Evolutionary conservation across 139 green algal species (phyloP).

Genomic region (Chlamydomonas sphaeroides): DNA sequence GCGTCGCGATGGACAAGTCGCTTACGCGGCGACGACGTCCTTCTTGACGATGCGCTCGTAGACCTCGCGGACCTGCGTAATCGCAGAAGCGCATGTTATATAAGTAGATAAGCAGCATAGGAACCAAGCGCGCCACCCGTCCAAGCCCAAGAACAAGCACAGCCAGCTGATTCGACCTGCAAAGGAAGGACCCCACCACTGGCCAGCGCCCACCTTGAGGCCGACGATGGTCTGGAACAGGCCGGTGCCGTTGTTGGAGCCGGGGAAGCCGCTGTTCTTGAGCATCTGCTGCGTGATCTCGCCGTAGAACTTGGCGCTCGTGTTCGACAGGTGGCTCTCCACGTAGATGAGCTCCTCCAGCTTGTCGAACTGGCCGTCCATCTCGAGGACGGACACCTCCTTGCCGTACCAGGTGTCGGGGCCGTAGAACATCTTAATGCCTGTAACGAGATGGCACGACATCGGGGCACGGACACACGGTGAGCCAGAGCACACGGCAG

Average conservation of each 20-base stretch:
- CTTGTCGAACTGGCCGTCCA: slow-evolving; percentile 99
- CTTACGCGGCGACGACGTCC: slow-evolving; percentile 64
- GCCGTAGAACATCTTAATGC: slow-evolving; percentile 94
- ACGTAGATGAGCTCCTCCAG: slow-evolving; percentile 99
- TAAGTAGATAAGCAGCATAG: no score
- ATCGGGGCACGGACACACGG: no score
- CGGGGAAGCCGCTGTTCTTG: slow-evolving; percentile 96
- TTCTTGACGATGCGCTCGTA: slow-evolving; percentile 96
- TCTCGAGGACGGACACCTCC: slow-evolving; percentile 92
- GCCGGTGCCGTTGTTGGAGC: slow-evolving; percentile 99
- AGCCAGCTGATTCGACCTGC: background rate
- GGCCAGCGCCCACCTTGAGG: slow-evolving; percentile 78
- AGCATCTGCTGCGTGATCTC: slow-evolving; percentile 99
- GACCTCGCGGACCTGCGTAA: slow-evolving; percentile 83
- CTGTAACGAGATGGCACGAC: slow-evolving; percentile 27
- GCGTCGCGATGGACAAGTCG: no score
- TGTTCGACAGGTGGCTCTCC: slow-evolving; percentile 98
- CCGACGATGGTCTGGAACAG: slow-evolving; percentile 98
- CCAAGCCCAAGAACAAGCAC: background rate
- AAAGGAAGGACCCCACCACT: slow-evolving; percentile 35
- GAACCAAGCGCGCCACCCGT: background rate
- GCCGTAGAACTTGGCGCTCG: slow-evolving; percentile 96
- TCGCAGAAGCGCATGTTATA: no score
- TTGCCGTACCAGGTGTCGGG: slow-evolving; percentile 93
- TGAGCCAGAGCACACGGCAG: no score